A percentile compares a stretch with the other conserved stretches of the same genome.
Evolutionary conservation across 2,329 filamentous ascomycete genomes (phyloP).

Genomic region (Rutstroemia sp.): DNA sequence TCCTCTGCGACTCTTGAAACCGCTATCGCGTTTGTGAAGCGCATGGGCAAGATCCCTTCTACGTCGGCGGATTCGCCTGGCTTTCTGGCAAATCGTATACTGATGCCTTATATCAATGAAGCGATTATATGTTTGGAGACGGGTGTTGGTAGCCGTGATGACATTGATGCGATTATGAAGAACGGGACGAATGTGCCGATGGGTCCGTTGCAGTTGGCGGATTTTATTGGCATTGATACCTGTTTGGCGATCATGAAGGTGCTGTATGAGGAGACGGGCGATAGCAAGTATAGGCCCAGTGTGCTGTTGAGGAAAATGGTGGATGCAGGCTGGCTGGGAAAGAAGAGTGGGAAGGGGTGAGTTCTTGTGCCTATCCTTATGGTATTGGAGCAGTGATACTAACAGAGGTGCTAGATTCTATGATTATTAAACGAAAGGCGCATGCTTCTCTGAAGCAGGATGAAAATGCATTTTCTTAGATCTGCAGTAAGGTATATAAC

Average conservation of each 20-base stretch:
- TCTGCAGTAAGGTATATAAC: no score
- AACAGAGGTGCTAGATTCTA: constrained; percentile 24
- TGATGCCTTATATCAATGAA: constrained; percentile 99
- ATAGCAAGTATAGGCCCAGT: constrained; percentile 90
- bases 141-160: constrained; percentile 77
- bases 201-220: constrained; percentile 87
- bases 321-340: constrained; percentile 93
- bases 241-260: constrained; percentile 97
- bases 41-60: constrained; percentile 89
- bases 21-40: constrained; percentile 77
- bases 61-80: constrained; percentile 84
- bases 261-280: constrained; percentile 80
- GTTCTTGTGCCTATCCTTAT: constrained; percentile 2
- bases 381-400: constrained; percentile 8
- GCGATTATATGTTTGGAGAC: constrained; percentile 95
- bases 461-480: no score
- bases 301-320: constrained; percentile 92
- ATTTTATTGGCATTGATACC: constrained; percentile 96
- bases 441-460: neutral
- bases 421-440: constrained; percentile 22
- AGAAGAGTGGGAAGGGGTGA: constrained; percentile 86
- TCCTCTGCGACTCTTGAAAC: constrained; percentile 73
- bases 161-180: constrained; percentile 98
- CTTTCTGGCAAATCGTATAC: constrained; percentile 90
- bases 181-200: constrained; percentile 98